Evolutionary conservation across 768 basidiomycete genomes (phyloP).

Genomic region (Amanita inopinata): DNA sequence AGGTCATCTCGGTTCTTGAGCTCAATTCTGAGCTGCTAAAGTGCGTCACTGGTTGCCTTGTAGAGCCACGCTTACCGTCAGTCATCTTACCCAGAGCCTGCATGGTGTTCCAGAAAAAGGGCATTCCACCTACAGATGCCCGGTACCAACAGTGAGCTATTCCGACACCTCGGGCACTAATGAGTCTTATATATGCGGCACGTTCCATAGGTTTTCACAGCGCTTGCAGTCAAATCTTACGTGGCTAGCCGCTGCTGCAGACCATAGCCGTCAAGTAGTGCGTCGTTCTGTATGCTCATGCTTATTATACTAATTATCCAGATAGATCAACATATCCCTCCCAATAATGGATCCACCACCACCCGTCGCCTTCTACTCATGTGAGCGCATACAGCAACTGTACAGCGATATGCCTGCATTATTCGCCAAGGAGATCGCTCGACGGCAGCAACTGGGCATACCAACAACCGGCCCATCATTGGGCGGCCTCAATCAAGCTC

Average conservation of each 20-base stretch:
- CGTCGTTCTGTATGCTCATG: conserved; percentile 14
- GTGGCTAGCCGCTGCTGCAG: conserved; percentile 63
- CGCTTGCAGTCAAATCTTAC: conserved; percentile 64
- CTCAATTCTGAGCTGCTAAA: conserved; percentile 62
- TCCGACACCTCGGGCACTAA: conserved; percentile 1
- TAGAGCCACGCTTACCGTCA: conserved; percentile 1
- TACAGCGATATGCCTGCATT: conserved; percentile 51
- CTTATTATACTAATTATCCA: conserved; percentile 12
- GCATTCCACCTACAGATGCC: conserved; percentile 34
- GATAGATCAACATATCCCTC: conserved; percentile 27
- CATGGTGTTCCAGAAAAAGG: conserved; percentile 49
- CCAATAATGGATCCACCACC: conserved; percentile 50
- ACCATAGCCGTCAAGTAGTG: conserved; percentile 41
- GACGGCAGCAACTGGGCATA: conserved; percentile 27
- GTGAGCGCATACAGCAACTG: conserved; percentile 53
- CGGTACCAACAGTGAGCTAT: conserved; percentile 48
- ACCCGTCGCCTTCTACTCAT: conserved; percentile 39
- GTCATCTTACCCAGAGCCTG: conserved; percentile 35
- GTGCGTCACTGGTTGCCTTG: conserved; percentile 27
- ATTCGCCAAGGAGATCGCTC: conserved; percentile 55
- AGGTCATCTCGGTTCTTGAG: conserved; percentile 53
- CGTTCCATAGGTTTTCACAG: conserved; percentile 37
- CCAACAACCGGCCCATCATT: conserved; percentile 10
- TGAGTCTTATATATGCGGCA: conserved; percentile 5
- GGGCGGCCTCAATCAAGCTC: conserved; percentile 10